Conservation (phyloP, 176 grass and related monocot genomes). For the Metroxylon sagu region DNA sequence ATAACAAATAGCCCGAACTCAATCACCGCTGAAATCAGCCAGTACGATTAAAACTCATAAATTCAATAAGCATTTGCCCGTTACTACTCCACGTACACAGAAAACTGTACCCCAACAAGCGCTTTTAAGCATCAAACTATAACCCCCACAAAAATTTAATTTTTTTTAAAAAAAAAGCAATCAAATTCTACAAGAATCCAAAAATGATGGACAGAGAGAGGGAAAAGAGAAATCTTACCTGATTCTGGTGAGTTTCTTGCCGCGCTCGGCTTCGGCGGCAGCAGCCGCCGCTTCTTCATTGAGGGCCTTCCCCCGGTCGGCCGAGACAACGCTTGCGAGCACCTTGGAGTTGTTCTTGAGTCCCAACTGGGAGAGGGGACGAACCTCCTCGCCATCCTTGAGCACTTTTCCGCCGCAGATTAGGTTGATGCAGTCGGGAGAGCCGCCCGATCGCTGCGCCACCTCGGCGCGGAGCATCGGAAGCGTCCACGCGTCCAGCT, state of each 20-base stretch:
- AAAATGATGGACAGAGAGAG: not conserved
- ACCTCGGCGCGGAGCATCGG: constrained; percentile 88
- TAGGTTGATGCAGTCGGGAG: constrained; percentile 53
- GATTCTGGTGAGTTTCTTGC: constrained; percentile 47
- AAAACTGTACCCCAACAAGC: too few species aligned
- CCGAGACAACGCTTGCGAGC: constrained; percentile 43
- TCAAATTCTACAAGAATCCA: not conserved
- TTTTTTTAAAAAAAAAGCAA: too few species aligned
- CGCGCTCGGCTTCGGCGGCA: constrained; percentile 54
- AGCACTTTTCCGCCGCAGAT: constrained; percentile 86
- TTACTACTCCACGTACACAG: too few species aligned
- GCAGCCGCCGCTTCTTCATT: constrained; percentile 10
- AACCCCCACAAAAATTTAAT: too few species aligned
- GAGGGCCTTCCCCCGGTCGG: constrained; percentile 48
- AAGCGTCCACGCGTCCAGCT: constrained; percentile 56
- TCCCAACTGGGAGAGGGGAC: constrained; percentile 39
- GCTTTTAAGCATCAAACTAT: too few species aligned
- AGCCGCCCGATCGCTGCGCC: constrained; percentile 45
- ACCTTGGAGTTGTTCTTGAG: constrained; percentile 79
- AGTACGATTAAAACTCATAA: too few species aligned
- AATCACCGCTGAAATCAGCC: too few species aligned
- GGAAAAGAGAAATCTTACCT: constrained; percentile 27
- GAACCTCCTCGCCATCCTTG: constrained; percentile 32
- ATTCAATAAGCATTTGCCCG: too few species aligned
- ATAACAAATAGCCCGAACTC: too few species aligned